Conservation (phyloP, 1,139 yeast species). For the Diutina catenulata region DNA sequence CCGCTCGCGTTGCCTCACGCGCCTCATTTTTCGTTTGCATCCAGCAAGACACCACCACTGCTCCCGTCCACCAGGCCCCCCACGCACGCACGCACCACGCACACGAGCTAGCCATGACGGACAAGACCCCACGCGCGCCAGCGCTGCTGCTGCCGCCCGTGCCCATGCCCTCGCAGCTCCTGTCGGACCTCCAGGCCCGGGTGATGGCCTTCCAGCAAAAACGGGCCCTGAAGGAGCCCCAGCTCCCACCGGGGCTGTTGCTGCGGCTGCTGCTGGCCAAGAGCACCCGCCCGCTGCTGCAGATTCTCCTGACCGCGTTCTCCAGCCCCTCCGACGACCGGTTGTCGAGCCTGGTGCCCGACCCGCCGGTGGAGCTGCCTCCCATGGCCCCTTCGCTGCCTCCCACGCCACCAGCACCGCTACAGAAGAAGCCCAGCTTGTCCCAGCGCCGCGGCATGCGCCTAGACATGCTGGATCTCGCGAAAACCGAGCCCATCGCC, state of each 20-base stretch:
- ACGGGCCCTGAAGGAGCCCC: constrained; percentile 6
- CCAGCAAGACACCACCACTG: too few relatives aligned
- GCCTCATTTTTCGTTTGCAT: too few relatives aligned
- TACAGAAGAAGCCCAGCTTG: constrained; percentile 33
- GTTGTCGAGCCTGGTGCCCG: not conserved
- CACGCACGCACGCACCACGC: too few relatives aligned
- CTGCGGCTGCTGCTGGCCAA: constrained; percentile 3
- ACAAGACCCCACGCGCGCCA: not conserved
- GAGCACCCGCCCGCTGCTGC: not conserved
- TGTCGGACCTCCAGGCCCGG: constrained; percentile 54
- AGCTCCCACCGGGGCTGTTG: constrained; percentile 1
- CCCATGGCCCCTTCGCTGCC: not conserved
- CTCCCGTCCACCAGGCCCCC: too few relatives aligned
- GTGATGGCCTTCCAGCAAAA: constrained; percentile 65
- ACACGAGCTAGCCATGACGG: not conserved
- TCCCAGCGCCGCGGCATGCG: constrained; percentile 53
- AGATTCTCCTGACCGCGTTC: not conserved
- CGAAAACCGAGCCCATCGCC: constrained; percentile 6
- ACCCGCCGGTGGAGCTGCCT: not conserved
- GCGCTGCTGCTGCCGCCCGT: constrained; percentile 5
- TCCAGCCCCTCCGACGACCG: not conserved
- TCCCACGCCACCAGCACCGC: not conserved
- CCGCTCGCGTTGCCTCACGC: too few relatives aligned
- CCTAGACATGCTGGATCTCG: constrained; percentile 20
- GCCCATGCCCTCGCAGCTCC: constrained; percentile 1